Base-by-base conservation (phyloP, 371 early-diverging fungal species). In the Lichtheimia ornata region DNA sequence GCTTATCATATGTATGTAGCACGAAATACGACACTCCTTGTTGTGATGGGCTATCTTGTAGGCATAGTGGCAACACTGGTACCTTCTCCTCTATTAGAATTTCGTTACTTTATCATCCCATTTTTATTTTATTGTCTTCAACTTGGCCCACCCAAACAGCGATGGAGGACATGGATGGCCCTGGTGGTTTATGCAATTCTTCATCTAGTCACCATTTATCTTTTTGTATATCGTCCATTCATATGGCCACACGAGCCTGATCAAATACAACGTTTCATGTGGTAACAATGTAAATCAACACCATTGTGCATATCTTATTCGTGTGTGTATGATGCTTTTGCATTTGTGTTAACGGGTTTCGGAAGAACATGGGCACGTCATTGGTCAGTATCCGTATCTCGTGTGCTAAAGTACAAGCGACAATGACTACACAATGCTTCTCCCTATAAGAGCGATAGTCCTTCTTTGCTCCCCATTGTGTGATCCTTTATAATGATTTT, bases 101-200 rank as follows among this genome's bases (percentile, higher is more conserved):
- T 97, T 64, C 82, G 98, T 20, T 98, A 98, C 82, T 98, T 93
- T 75, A 90, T 97, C 40, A 76, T 94, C 4, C 97, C 97, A 0
- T 94, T 85, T 64, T 62, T 86, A 41, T 69, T 96, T 49, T 89
- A 84, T 44, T 81, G 92, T 40, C 57, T 94, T 17, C 87, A 95
- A 61, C 67, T 88, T 55, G 71, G 67, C 5, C 71, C 79, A 2
- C 69, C 72, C 1, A 35, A 41, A 7, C 49, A 51, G 15, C 22
- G 18, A 12, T 18, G 50, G 18, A 56, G 59, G n/a, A 18, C 56
- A 14, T 66, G 53, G 24, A 65, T 30, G 4, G 66, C 25, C 11
- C 15, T 77, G 1, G 28, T 70, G 12, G 42, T 85, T 20, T 87
- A 84, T 62, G 15, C 66, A 2, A 44, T 43, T 3, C 59, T 93